Base-by-base conservation (phyloP, 306 rosid genomes). In the Vicia villosa region DNA sequence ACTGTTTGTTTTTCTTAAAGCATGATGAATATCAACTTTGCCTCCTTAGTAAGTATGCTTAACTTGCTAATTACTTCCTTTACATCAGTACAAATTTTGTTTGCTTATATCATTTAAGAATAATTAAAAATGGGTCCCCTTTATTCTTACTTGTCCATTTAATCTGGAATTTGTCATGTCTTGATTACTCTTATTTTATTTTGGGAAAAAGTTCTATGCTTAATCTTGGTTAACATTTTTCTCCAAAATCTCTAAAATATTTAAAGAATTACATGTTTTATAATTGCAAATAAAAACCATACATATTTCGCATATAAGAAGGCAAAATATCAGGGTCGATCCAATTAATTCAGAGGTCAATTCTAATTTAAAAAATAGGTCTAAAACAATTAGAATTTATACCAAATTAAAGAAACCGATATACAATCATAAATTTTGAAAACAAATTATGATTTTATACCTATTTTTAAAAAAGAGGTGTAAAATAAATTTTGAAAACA, bases 1-100 rank as follows among this genome's bases (percentile, higher is more conserved):
- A 37, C 32, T 71, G 41, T 59, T 81, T 62, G 38, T 36, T 66
- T 68, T 74, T 34, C n/a, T 22, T 32, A 74, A 81, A 77, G 70
- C 41, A 45, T 10, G 11, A 68, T 77, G 66, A 51, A 71, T 74
- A 62, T 65, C 60, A 45, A 74, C 75, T 74, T 82, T 73, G 41
- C 76, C 60, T 38, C 9, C 15, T 28, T 1, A 45, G 51, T 69
- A 59, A 59, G 72, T 16, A 65, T 78, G 72, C 75, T 74, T 55
- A 45, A 32, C 63, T 46, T 51, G 55, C 65, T 74, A 47, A 51
- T 68, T 49, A 4, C 30, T 66, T 63, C 62, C 68, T 58, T 32
- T 63, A 75, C 80, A 50, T 19, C 26, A 40, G 66, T 32, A 4
- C 5, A 63, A 15, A 30, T 49, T 17, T 24, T 30, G 1, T 62